Percentiles rank a stretch among this genome's conserved stretches.
phyloP scores from a whole-genome alignment of 192 early-diverging fungal species.

The Coemansia sp. region DNA sequence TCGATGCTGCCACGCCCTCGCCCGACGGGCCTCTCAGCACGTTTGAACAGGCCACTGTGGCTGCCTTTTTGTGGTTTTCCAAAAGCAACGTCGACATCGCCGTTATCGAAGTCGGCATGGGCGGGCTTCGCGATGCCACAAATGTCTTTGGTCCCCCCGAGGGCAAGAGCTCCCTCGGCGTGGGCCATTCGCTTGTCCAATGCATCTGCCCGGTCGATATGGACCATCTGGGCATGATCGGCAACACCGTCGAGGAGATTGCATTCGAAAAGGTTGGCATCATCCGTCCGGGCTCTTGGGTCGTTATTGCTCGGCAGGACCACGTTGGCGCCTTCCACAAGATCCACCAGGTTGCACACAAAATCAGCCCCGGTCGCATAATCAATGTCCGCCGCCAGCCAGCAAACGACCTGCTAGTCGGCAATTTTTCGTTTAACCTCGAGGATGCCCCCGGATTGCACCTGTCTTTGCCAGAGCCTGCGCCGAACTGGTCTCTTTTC shows the following conservation, averaged over 20 bases:
- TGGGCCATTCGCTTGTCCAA: slow-evolving; percentile 47
- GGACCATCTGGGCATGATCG: slow-evolving; percentile 76
- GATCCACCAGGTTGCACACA: slow-evolving; percentile 39
- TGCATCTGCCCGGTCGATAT: slow-evolving; percentile 68
- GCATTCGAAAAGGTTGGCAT: slow-evolving; percentile 81
- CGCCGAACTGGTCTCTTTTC: slow-evolving; percentile 39
- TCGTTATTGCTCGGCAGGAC: slow-evolving; percentile 43
- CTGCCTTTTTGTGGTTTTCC: slow-evolving; percentile 62
- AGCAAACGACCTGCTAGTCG: slow-evolving; percentile 33
- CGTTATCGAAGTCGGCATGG: slow-evolving; percentile 82
- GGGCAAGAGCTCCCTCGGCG: slow-evolving; percentile 51
- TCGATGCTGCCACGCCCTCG: slow-evolving; percentile 40
- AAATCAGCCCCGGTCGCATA: slow-evolving; percentile 31
- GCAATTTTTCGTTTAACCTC: slow-evolving; percentile 28
- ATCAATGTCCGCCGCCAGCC: slow-evolving; percentile 51
- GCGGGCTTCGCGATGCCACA: slow-evolving; percentile 77
- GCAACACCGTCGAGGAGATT: slow-evolving; percentile 65
- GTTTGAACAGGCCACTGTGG: slow-evolving; percentile 73
- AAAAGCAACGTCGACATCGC: slow-evolving; percentile 64
- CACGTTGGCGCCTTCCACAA: slow-evolving; percentile 38
- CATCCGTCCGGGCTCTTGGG: slow-evolving; percentile 56
- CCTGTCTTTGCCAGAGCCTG: slow-evolving; percentile 1
- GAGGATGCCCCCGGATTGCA: neutral
- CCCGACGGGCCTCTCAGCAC: slow-evolving; percentile 48
- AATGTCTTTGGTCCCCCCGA: slow-evolving; percentile 64